Evolutionary conservation across 495 filamentous ascomycete species (phyloP), one percentile per base, ranked within the genome.

Genomic region (Beverwykella pulmonaria): DNA sequence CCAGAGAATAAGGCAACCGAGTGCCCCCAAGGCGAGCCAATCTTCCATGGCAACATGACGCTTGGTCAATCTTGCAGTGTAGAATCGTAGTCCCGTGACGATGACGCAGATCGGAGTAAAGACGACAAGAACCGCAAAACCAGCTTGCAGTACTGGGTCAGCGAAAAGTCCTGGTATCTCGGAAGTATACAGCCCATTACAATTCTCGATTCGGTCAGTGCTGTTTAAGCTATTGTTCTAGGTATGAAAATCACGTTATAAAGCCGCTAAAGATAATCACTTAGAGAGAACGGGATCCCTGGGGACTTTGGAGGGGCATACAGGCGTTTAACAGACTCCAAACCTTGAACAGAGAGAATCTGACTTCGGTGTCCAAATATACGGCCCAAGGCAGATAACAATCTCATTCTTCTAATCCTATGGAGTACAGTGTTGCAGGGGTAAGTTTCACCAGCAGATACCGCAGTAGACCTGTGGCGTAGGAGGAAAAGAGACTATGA

Each of bases 131-230:
- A 48, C 46, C 46, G 46, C 46, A 48, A 48, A 48, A 15, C 46
- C 46, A 48, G 46, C 46, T 48, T 48, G 46, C n/a, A 48, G n/a
- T 8, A 48, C 46, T 48, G 46, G 46, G 46, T 48, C 46, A 19
- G 46, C 22, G 46, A 48, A n/a, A 48, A 48, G 46, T 48, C 46
- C 46, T 8, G 22, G 46, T 15, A 48, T 19, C 46, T 48, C n/a
- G 46, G 46, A 48, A 48, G 46, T 48, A 48, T 48, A 48, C 46
- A 48, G 46, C 46, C 46, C 46, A 48, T 34, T 41, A 48, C n/a
- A 48, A 48, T 48, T 48, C 46, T 48, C 46, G 46, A 15, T 7
- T 48, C n/a, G 46, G 46, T 48, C n/a, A 48, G 46, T 48, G 22
- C 46, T 48, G 46, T 48, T 48, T 48, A 15, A 23, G n/a, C 46